These are phyloP conservation scores for Amphichorda felina DNA, from an alignment of 2,329 filamentous ascomycete species.

Conservation along the genomic window DNA sequence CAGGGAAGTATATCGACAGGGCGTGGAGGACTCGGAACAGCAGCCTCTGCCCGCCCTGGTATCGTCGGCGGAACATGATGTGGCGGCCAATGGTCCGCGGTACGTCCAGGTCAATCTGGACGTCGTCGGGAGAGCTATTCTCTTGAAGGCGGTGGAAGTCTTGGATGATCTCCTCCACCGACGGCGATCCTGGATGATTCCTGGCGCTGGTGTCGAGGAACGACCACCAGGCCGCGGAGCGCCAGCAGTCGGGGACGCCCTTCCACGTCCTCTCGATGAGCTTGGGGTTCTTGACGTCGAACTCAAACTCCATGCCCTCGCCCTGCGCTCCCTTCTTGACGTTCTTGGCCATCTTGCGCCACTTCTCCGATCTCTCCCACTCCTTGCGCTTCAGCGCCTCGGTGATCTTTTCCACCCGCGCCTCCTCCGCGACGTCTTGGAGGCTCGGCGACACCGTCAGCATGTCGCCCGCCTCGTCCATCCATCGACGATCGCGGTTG, in stretches of 20 bases:
- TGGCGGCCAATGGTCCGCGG: slow-evolving; percentile 89
- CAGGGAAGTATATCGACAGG: slow-evolving; percentile 80
- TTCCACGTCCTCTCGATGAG: slow-evolving; percentile 92
- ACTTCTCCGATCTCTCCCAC: slow-evolving; percentile 51
- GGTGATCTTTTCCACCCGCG: slow-evolving; percentile 35
- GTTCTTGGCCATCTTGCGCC: slow-evolving; percentile 53
- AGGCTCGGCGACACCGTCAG: slow-evolving; percentile 47
- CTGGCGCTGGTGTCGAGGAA: slow-evolving; percentile 73
- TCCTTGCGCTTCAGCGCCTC: slow-evolving; percentile 52
- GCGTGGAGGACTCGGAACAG: slow-evolving; percentile 89
- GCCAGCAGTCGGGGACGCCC: slow-evolving; percentile 93
- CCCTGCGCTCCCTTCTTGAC: slow-evolving; percentile 36
- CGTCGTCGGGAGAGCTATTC: slow-evolving; percentile 72
- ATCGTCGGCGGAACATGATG: slow-evolving; percentile 91
- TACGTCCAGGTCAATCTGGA: slow-evolving; percentile 95
- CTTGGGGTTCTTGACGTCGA: slow-evolving; percentile 73
- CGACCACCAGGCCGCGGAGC: slow-evolving; percentile 85
- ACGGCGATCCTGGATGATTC: slow-evolving; percentile 43
- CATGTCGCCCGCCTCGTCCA: slow-evolving; percentile 58
- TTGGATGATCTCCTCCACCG: slow-evolving; percentile 60
- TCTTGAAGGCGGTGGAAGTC: slow-evolving; percentile 64
- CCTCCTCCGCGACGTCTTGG: slow-evolving; percentile 43
- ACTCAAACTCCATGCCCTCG: slow-evolving; percentile 57
- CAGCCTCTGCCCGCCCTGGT: slow-evolving; percentile 82
- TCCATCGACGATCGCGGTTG: slow-evolving; percentile 47